Conservation (phyloP, 805 yeast species). For the Groenewaldozyma salmanticensis region DNA sequence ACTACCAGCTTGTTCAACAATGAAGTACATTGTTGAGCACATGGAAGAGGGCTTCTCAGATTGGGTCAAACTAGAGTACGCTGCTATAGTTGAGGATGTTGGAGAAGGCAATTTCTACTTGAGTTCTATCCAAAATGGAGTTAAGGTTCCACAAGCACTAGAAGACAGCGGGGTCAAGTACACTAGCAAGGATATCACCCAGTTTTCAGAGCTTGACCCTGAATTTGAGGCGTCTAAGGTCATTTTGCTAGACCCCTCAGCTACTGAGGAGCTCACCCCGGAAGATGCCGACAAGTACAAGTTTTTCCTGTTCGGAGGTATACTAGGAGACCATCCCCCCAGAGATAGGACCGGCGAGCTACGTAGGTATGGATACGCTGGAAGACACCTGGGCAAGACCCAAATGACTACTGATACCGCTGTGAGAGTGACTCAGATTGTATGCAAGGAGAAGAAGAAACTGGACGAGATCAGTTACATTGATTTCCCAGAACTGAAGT, state of each 20-base stretch:
- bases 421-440: conserved; percentile 77
- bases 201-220: conserved; percentile 22
- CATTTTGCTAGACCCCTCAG: conserved; percentile 86
- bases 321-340: conserved; percentile 79
- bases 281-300: conserved; percentile 58
- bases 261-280: conserved; percentile 63
- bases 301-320: conserved; percentile 93
- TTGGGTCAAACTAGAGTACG: conserved; percentile 87
- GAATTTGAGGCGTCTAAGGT: conserved; percentile 41
- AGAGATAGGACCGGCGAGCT: conserved; percentile 90
- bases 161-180: conserved; percentile 60
- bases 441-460: conserved; percentile 44
- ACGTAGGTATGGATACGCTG: conserved; percentile 75
- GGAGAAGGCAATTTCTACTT: conserved; percentile 67
- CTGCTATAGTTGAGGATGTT: conserved; percentile 71
- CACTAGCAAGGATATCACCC: conserved; percentile 62
- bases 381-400: conserved; percentile 74
- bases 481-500: conserved; percentile 90
- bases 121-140: conserved; percentile 61
- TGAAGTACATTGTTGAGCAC: conserved; percentile 85
- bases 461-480: conserved; percentile 75
- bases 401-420: conserved; percentile 99
- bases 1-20: too few relatives aligned
- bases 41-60: conserved; percentile 96
- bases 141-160: conserved; percentile 60